Evolutionary conservation across 495 filamentous ascomycete species (phyloP).

Genomic region (Hyaloscypha bicolor): DNA sequence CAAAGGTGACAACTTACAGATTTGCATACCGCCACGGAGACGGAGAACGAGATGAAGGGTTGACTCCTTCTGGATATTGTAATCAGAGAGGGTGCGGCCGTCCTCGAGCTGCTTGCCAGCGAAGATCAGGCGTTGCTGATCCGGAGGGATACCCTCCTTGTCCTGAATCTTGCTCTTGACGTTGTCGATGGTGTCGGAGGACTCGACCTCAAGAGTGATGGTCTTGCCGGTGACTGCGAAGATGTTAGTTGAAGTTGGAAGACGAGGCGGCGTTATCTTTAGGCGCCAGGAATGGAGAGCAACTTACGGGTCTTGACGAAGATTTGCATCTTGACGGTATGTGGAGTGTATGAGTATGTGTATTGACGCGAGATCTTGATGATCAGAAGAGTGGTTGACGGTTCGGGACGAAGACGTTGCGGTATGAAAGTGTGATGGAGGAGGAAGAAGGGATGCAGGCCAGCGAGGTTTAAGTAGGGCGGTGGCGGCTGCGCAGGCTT

Average conservation of each 20-base stretch:
- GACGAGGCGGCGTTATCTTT: slow-evolving; percentile 33
- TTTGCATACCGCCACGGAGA: slow-evolving; percentile 99
- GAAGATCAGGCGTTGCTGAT: slow-evolving; percentile 98
- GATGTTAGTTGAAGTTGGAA: slow-evolving; percentile 36
- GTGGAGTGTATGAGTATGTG: slow-evolving; percentile 5
- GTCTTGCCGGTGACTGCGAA: slow-evolving; percentile 88
- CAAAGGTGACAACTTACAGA: slow-evolving; percentile 48
- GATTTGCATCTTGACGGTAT: slow-evolving; percentile 77
- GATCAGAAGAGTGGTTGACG: slow-evolving; percentile 18
- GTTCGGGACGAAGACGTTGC: slow-evolving; percentile 4
- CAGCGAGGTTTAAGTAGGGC: slow-evolving; percentile 35
- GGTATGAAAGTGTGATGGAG: slow-evolving; percentile 6
- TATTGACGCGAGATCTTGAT: slow-evolving; percentile 22
- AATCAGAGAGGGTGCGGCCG: slow-evolving; percentile 93
- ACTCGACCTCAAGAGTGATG: slow-evolving; percentile 99
- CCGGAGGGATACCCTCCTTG: slow-evolving; percentile 97
- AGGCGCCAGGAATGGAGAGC: slow-evolving; percentile 27
- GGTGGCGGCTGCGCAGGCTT: background rate
- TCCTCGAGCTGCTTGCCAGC: slow-evolving; percentile 98
- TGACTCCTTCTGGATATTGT: slow-evolving; percentile 99
- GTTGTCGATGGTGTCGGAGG: slow-evolving; percentile 97
- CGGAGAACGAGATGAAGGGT: slow-evolving; percentile 95
- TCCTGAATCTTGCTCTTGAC: slow-evolving; percentile 99
- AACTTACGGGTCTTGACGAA: slow-evolving; percentile 95
- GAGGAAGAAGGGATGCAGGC: slow-evolving; percentile 22